Percentiles rank a stretch among this genome's conserved stretches.
Conservation (phyloP, 305 asterid genomes). For the Fraxinus greggii region DNA sequence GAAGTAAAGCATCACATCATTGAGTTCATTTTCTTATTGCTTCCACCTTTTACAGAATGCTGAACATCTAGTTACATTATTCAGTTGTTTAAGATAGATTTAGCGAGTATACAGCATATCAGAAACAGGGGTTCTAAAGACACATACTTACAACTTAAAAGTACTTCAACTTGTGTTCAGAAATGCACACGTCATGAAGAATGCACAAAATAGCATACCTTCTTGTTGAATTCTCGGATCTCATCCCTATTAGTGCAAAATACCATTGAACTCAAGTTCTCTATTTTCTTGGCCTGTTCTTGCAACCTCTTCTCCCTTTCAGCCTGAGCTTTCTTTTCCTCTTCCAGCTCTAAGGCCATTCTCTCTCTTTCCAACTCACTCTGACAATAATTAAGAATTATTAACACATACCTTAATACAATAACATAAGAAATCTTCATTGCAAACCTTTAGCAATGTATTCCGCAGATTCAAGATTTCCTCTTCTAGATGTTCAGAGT, state of each 20-base stretch:
- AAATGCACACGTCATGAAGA: slow-evolving; percentile 13
- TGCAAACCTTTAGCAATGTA: slow-evolving; percentile 75
- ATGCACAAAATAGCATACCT: slow-evolving; percentile 45
- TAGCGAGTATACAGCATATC: background rate
- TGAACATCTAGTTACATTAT: background rate
- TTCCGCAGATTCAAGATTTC: slow-evolving; percentile 82
- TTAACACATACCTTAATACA: slow-evolving; percentile 19
- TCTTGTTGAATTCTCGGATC: slow-evolving; percentile 49
- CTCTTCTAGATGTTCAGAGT: slow-evolving; percentile 84
- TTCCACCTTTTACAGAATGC: slow-evolving; percentile 8
- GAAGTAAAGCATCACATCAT: background rate
- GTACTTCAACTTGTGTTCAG: slow-evolving; percentile 9
- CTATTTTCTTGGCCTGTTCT: slow-evolving; percentile 86
- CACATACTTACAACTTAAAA: background rate
- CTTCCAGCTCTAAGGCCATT: slow-evolving; percentile 91
- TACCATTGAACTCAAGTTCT: slow-evolving; percentile 91
- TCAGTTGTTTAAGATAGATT: background rate
- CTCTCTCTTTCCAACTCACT: slow-evolving; percentile 94
- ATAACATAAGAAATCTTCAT: slow-evolving; percentile 21
- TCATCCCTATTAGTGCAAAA: slow-evolving; percentile 72
- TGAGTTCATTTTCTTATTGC: slow-evolving; percentile 1
- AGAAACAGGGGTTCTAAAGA: background rate
- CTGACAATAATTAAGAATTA: slow-evolving; percentile 35
- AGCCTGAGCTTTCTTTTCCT: slow-evolving; percentile 93
- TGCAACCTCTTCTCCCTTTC: slow-evolving; percentile 80